phyloP scores from a whole-genome alignment of 169 alveolate species.

The Cytauxzoon felis region DNA sequence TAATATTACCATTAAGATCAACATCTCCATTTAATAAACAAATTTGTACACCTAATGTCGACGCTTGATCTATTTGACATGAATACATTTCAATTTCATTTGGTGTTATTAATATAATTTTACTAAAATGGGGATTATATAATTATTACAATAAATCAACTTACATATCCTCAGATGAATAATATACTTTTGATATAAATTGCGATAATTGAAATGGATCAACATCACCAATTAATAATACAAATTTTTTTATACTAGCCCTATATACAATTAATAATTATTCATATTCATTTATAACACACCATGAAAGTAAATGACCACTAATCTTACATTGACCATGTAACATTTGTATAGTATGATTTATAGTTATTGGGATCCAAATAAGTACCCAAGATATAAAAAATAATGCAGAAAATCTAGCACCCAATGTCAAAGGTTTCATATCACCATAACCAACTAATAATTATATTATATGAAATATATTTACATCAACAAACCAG shows the following conservation, averaged over 20 bases:
- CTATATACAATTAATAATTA: not conserved
- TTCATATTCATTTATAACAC: not conserved
- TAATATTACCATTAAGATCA: slow-evolving; percentile 31
- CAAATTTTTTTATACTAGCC: slow-evolving; percentile 56
- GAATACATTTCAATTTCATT: slow-evolving; percentile 24
- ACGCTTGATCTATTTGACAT: slow-evolving; percentile 45
- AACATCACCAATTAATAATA: slow-evolving; percentile 69
- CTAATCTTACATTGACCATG: slow-evolving; percentile 51
- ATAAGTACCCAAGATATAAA: slow-evolving; percentile 68
- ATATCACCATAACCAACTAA: slow-evolving; percentile 77
- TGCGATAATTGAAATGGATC: slow-evolving; percentile 69
- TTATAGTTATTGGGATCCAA: slow-evolving; percentile 72
- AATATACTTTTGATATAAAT: slow-evolving; percentile 57
- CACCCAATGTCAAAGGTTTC: slow-evolving; percentile 63
- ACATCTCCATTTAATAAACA: slow-evolving; percentile 51
- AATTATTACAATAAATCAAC: not conserved
- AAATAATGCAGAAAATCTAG: slow-evolving; percentile 62
- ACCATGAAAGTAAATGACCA: slow-evolving; percentile 63
- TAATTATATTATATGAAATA: not conserved
- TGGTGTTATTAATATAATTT: slow-evolving; percentile 43
- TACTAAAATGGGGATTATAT: slow-evolving; percentile 2
- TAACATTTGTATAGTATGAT: slow-evolving; percentile 63
- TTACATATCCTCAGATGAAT: slow-evolving; percentile 27
- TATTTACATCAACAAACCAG: slow-evolving; percentile 15
- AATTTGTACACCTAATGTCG: slow-evolving; percentile 22